A percentile compares a stretch with the other conserved stretches of the same genome.
phyloP scores from a whole-genome alignment of 2,329 filamentous ascomycete genomes.

The Chalara sp. region DNA sequence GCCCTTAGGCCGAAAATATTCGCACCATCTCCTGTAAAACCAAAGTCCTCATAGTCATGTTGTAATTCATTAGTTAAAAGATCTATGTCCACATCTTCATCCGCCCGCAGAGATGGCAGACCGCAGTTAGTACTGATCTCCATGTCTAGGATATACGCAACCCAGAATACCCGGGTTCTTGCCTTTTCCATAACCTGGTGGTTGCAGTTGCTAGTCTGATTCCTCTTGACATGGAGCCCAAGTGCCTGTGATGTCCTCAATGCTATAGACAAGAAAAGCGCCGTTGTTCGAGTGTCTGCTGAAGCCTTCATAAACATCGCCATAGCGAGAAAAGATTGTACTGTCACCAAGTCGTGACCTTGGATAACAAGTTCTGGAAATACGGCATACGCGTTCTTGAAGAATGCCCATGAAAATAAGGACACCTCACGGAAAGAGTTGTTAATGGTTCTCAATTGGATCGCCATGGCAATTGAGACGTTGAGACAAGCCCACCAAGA shows the following conservation, averaged over 20 bases:
- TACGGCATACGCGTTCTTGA: neutral
- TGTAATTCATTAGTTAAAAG: neutral
- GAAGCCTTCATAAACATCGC: neutral
- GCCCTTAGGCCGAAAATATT: neutral
- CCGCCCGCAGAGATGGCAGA: neutral
- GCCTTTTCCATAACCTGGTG: neutral
- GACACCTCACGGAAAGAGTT: neutral
- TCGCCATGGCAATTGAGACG: neutral
- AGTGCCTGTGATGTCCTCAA: neutral
- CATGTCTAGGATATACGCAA: neutral
- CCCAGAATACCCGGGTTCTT: neutral
- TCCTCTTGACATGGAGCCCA: neutral
- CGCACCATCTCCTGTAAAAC: neutral
- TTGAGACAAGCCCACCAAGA: neutral
- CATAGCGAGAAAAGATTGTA: neutral
- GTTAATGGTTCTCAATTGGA: neutral
- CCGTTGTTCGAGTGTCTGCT: neutral
- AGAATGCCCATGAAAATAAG: neutral
- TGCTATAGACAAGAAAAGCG: neutral
- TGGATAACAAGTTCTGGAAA: neutral
- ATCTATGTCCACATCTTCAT: neutral
- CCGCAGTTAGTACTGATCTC: neutral
- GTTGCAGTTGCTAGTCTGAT: neutral
- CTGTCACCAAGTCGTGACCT: neutral
- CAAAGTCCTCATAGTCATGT: neutral